A percentile compares a stretch with the other conserved stretches of the same genome.
These are phyloP conservation scores for Colletotrichum gloeosporioides DNA, from an alignment of 2,329 filamentous ascomycete species.

Conservation along the genomic window DNA sequence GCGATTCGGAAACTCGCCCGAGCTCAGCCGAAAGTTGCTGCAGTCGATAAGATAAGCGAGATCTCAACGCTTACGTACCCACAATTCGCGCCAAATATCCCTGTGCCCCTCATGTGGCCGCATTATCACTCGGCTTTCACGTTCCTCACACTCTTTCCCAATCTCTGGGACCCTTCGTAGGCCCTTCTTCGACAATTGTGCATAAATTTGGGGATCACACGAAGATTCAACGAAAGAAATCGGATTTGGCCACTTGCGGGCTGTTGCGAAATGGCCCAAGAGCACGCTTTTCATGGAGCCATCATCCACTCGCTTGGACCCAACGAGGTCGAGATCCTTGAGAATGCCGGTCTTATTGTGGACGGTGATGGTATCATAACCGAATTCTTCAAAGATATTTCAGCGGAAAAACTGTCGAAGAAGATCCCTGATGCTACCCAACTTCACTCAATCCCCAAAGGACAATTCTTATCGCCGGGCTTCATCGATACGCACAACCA, in stretches of 20 bases:
- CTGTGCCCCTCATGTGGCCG: background rate
- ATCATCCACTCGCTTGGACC: slow-evolving; percentile 44
- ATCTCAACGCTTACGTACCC: background rate
- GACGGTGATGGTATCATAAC: slow-evolving; percentile 28
- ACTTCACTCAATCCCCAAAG: slow-evolving; percentile 37
- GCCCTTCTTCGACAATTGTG: too few relatives aligned
- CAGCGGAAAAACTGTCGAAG: background rate
- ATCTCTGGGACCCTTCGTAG: background rate
- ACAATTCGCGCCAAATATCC: background rate
- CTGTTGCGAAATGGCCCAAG: background rate
- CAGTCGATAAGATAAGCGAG: slow-evolving; percentile 1
- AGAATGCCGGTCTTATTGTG: slow-evolving; percentile 40
- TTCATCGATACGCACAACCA: slow-evolving; percentile 74
- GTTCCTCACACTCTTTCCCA: background rate
- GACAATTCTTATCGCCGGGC: slow-evolving; percentile 62
- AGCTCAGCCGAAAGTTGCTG: background rate
- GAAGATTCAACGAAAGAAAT: background rate
- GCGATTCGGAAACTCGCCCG: slow-evolving; percentile 2
- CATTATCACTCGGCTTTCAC: background rate
- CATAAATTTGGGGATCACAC: too few relatives aligned
- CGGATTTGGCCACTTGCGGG: background rate
- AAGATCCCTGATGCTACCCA: slow-evolving; percentile 15
- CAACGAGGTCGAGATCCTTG: slow-evolving; percentile 39
- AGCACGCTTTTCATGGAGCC: slow-evolving; percentile 42
- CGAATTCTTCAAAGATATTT: slow-evolving; percentile 23